Evolutionary conservation across 2,329 filamentous ascomycete species (phyloP).

Genomic region (Hypoxylon sp.): DNA sequence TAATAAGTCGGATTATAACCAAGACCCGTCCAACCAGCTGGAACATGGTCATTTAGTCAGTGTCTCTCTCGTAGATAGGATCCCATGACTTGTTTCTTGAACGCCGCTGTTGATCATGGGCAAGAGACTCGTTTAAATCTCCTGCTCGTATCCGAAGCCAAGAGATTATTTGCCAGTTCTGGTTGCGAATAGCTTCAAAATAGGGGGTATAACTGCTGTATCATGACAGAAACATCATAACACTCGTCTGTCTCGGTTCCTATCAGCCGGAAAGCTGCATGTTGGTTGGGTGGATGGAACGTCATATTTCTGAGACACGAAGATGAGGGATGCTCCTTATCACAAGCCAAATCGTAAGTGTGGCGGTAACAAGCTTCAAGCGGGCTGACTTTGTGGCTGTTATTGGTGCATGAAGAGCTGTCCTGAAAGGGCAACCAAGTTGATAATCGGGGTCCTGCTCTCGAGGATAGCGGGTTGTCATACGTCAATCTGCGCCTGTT

Average conservation of each 20-base stretch:
- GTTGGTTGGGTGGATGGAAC: conserved; percentile 27
- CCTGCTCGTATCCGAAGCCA: conserved; percentile 14
- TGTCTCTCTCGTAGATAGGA: conserved; percentile 20
- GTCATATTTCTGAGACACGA: conserved; percentile 36
- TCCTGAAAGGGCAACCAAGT: conserved; percentile 39
- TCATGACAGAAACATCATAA: conserved; percentile 12
- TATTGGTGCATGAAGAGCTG: conserved; percentile 37
- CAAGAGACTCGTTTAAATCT: conserved; percentile 9
- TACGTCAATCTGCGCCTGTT: conserved; percentile 29
- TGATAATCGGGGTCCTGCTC: conserved; percentile 35
- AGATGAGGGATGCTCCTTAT: conserved; percentile 20
- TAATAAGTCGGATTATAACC: conserved; percentile 28
- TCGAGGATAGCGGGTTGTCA: conserved; percentile 9
- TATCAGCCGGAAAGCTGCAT: conserved; percentile 37
- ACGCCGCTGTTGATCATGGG: conserved; percentile 10
- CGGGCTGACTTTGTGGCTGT: conserved; percentile 24
- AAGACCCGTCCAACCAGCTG: conserved; percentile 8
- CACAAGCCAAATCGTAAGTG: conserved; percentile 35
- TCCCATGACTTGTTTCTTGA: conserved; percentile 32
- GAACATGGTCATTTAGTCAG: conserved; percentile 16
- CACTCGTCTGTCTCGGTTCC: conserved; percentile 25
- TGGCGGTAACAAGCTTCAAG: conserved; percentile 14
- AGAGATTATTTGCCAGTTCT: conserved; percentile 14
- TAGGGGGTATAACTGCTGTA: conserved; percentile 10
- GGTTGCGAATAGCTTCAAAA: conserved; percentile 40